Evolutionary conservation across 352 stramenopile species (phyloP).

Genomic region (Aphanomyces invadans): DNA sequence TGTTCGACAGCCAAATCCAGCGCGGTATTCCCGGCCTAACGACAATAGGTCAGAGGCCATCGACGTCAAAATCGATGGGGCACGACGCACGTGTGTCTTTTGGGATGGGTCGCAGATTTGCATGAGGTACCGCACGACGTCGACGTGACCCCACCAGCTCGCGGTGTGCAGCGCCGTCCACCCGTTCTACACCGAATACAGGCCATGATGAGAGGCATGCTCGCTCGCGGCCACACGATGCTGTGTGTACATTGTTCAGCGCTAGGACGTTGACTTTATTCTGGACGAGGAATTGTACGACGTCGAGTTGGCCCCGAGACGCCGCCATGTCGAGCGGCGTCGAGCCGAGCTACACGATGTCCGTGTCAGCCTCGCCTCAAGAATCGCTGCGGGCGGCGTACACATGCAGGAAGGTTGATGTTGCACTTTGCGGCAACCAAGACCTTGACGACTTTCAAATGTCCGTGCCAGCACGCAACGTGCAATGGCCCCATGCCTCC

Average conservation of each 20-base stretch:
- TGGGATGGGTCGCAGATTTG: not conserved
- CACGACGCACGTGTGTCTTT: not conserved
- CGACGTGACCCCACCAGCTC: not conserved
- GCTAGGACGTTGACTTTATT: not conserved
- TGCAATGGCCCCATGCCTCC: conserved; percentile 5
- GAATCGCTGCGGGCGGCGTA: too few species aligned
- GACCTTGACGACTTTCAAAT: conserved; percentile 3
- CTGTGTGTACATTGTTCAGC: conserved; percentile 1
- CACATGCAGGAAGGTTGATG: not conserved
- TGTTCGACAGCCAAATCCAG: conserved; percentile 3
- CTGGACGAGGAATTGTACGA: not conserved
- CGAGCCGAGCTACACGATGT: conserved; percentile 11
- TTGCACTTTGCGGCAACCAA: not conserved
- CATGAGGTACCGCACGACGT: conserved; percentile 7
- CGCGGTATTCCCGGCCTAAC: not conserved
- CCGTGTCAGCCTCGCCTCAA: too few species aligned
- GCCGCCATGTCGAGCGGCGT: conserved; percentile 8
- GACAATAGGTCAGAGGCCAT: not conserved
- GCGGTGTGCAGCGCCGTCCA: not conserved
- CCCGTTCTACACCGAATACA: not conserved
- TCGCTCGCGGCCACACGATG: too few species aligned
- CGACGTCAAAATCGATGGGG: not conserved
- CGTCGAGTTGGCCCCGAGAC: not conserved
- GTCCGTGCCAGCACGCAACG: not conserved
- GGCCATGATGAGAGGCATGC: too few species aligned